These are phyloP conservation scores for Myriosclerotinia scirpicola DNA, from an alignment of 2,329 filamentous ascomycete genomes.

Conservation along the genomic window DNA sequence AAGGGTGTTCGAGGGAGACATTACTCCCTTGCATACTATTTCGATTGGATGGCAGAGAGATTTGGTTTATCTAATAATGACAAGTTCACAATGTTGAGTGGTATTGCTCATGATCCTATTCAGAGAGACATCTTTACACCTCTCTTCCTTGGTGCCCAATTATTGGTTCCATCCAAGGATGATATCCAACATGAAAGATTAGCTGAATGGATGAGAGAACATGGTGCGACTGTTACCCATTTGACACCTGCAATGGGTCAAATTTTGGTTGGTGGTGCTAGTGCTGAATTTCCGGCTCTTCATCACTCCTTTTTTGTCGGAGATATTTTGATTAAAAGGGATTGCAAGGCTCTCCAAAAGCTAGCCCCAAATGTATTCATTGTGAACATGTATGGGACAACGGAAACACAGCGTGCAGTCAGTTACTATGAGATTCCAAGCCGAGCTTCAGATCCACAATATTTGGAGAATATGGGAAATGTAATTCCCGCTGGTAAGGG, in stretches of 20 bases:
- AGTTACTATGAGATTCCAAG: constrained; percentile 79
- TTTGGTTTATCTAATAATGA: constrained; percentile 73
- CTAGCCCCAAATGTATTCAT: constrained; percentile 75
- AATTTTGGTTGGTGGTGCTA: constrained; percentile 83
- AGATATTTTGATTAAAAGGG: constrained; percentile 81
- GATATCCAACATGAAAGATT: constrained; percentile 84
- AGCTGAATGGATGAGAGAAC: constrained; percentile 82
- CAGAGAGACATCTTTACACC: constrained; percentile 84
- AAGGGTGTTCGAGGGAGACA: constrained; percentile 89
- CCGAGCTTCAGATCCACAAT: constrained; percentile 60
- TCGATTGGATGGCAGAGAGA: constrained; percentile 86
- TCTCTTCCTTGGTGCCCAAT: constrained; percentile 76
- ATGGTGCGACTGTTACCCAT: constrained; percentile 76
- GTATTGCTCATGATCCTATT: constrained; percentile 76
- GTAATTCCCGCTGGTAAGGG: constrained; percentile 81
- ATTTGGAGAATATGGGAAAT: constrained; percentile 66
- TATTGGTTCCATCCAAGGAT: constrained; percentile 77
- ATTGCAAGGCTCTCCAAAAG: constrained; percentile 73
- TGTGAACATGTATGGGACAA: constrained; percentile 86
- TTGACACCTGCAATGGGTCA: constrained; percentile 96
- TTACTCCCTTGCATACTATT: constrained; percentile 82
- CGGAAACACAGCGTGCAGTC: constrained; percentile 78
- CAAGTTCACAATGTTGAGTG: constrained; percentile 78
- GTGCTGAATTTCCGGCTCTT: constrained; percentile 73
- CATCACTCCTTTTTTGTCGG: constrained; percentile 86